Conservation (phyloP, 805 yeast genomes). For the Nakazawaea populi region DNA sequence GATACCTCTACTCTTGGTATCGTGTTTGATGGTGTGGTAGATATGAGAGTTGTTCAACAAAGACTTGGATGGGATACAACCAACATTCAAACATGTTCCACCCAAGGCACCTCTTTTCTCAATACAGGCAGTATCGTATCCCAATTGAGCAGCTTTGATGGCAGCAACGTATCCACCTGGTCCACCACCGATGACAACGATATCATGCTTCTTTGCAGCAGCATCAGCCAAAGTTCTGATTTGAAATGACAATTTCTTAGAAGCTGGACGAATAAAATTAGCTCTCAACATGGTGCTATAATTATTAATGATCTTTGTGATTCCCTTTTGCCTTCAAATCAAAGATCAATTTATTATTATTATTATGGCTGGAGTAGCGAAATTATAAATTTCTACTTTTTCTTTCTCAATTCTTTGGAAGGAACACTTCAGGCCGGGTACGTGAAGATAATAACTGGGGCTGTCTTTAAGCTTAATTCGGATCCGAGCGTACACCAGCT, state of each 20-base stretch:
- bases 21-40: conserved; percentile 83
- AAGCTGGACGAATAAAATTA: conserved; percentile 5
- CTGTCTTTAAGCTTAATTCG: neutral
- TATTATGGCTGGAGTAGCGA: neutral
- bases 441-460: neutral
- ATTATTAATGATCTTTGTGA: neutral
- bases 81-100: conserved; percentile 98
- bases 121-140: conserved; percentile 89
- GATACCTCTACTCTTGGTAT: conserved; percentile 84
- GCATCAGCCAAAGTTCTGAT: conserved; percentile 13
- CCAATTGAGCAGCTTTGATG: conserved; percentile 96
- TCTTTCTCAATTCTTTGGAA: neutral
- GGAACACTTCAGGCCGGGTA: conserved; percentile 11
- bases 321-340: neutral
- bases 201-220: conserved; percentile 64
- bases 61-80: conserved; percentile 98
- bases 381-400: neutral
- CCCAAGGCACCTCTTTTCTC: conserved; percentile 96
- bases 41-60: conserved; percentile 90
- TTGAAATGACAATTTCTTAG: conserved; percentile 1
- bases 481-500: neutral
- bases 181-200: conserved; percentile 97
- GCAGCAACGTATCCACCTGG: conserved; percentile 99
- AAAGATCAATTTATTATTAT: neutral
- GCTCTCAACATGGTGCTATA: conserved; percentile 8